These are phyloP conservation scores for Kregervanrija pseudodelftensis DNA, from an alignment of 805 yeast species.

Conservation along the genomic window DNA sequence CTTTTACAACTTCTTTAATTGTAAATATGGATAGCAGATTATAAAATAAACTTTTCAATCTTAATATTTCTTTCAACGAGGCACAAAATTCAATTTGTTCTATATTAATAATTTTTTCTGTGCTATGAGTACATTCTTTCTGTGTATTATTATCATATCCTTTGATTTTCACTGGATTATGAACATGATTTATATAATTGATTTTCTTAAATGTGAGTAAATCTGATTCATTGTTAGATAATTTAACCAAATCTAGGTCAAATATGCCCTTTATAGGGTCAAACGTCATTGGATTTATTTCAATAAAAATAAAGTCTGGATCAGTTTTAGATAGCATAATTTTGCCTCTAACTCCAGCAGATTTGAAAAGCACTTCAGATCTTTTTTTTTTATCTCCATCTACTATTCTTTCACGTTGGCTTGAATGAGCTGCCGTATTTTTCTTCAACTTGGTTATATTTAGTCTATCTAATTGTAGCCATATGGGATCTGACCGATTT, in stretches of 20 bases:
- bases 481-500: constrained; percentile 11
- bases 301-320: neutral
- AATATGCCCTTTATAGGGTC: constrained; percentile 1
- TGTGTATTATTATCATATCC: constrained; percentile 20
- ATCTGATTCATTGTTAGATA: neutral
- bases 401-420: neutral
- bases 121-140: constrained; percentile 3
- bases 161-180: constrained; percentile 9
- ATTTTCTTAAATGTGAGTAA: constrained; percentile 17
- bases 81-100: constrained; percentile 6
- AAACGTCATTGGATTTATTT: neutral
- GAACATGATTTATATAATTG: neutral
- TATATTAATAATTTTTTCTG: constrained; percentile 6
- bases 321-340: constrained; percentile 1
- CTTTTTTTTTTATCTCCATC: neutral
- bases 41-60: no score
- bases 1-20: neutral
- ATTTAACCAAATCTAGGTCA: neutral
- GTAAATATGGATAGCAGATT: no score
- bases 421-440: neutral
- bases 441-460: neutral
- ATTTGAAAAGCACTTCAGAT: neutral
- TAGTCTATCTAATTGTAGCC: constrained; percentile 1
- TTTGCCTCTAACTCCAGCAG: neutral
- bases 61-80: neutral